phyloP scores from a whole-genome alignment of 768 basidiomycete species.

The Naematelia encephala region DNA sequence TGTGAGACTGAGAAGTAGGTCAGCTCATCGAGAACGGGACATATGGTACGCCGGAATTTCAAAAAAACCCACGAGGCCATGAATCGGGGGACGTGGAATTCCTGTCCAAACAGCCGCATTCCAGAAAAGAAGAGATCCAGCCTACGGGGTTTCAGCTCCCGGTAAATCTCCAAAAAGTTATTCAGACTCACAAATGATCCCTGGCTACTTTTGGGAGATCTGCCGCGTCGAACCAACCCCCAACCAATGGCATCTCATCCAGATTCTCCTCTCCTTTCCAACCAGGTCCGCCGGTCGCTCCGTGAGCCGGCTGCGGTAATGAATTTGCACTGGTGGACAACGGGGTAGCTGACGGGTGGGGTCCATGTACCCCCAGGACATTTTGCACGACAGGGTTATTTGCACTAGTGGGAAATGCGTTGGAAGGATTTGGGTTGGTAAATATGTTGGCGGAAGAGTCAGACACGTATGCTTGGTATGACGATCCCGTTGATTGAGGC shows the following conservation, averaged over 20 bases:
- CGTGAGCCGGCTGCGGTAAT: background rate
- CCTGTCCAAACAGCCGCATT: constrained; percentile 33
- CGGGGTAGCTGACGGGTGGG: background rate
- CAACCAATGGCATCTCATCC: constrained; percentile 23
- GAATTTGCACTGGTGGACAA: background rate
- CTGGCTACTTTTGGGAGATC: constrained; percentile 41
- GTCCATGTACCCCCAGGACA: background rate
- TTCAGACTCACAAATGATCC: constrained; percentile 38
- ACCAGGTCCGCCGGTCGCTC: background rate
- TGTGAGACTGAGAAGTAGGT: constrained; percentile 25
- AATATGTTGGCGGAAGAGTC: background rate
- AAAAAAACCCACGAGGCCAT: constrained; percentile 37
- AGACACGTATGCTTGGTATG: background rate
- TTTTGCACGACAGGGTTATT: background rate
- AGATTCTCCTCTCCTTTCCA: constrained; percentile 3
- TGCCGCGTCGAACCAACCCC: constrained; percentile 44
- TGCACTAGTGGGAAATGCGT: background rate
- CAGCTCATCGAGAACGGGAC: too few species aligned
- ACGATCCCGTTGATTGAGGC: background rate
- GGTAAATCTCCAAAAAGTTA: background rate
- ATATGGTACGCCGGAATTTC: too few species aligned
- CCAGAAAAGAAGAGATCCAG: constrained; percentile 41
- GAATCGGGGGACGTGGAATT: constrained; percentile 42
- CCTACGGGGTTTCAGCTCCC: constrained; percentile 9
- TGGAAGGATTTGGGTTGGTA: background rate